Conservation (phyloP, 257 asterid genomes). For the Linaria vulgaris region DNA sequence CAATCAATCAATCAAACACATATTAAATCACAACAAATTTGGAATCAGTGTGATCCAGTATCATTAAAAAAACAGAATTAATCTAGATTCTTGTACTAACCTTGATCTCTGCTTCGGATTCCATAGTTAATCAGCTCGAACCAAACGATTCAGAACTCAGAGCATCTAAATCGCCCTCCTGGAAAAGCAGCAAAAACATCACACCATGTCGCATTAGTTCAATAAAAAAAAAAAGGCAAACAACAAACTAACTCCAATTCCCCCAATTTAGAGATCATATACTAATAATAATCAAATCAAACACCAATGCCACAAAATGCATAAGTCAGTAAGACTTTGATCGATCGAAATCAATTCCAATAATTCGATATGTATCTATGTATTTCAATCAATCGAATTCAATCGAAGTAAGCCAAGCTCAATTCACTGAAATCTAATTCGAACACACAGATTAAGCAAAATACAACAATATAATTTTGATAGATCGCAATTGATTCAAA, state of each 20-base stretch:
- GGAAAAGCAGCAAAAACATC: conserved; percentile 18
- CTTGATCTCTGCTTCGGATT: conserved; percentile 77
- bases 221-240: conserved; percentile 2
- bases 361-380: no score
- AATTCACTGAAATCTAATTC: no score
- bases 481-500: conserved; percentile 14
- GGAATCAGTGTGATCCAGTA: background rate
- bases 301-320: background rate
- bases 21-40: background rate
- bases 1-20: conserved; percentile 22
- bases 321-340: conserved; percentile 17
- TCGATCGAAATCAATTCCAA: conserved; percentile 15
- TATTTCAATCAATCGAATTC: no score
- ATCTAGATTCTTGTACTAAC: conserved; percentile 38
- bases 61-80: background rate
- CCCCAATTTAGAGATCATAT: conserved; percentile 43
- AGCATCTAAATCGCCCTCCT: conserved; percentile 24
- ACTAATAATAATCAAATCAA: conserved; percentile 15
- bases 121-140: conserved; percentile 51
- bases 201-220: conserved; percentile 5
- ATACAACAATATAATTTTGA: no score
- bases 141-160: conserved; percentile 37
- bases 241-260: background rate
- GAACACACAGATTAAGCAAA: no score
- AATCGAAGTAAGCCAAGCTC: no score